Evolutionary conservation across 306 rosid species (phyloP).

Genomic region (Inga oerstediana): DNA sequence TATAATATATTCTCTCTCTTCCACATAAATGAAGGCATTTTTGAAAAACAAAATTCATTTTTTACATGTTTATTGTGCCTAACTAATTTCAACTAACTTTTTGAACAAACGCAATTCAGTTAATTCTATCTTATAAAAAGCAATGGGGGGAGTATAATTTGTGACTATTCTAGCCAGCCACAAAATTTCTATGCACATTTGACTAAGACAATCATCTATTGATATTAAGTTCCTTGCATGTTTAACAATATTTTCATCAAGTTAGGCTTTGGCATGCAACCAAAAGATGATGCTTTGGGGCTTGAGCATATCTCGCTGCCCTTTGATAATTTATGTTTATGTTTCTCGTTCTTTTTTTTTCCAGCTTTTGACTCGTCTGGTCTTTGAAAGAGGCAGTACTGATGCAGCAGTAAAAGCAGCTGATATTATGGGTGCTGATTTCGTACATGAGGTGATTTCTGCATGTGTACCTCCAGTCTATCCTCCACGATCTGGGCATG

Average conservation of each 20-base stretch:
- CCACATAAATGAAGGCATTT: too few relatives aligned
- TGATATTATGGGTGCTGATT: conserved; percentile 94
- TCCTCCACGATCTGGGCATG: conserved; percentile 94
- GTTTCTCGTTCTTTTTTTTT: conserved; percentile 34
- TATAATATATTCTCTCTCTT: too few relatives aligned
- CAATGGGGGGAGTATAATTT: neutral
- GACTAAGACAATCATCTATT: neutral
- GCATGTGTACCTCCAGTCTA: conserved; percentile 97
- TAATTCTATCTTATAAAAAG: too few relatives aligned
- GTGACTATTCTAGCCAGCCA: conserved; percentile 12
- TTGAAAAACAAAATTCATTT: too few relatives aligned
- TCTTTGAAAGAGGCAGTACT: conserved; percentile 94
- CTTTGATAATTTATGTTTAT: conserved; percentile 11
- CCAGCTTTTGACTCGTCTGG: conserved; percentile 94
- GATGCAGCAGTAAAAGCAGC: conserved; percentile 97
- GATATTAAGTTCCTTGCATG: conserved; percentile 7
- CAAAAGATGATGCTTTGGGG: conserved; percentile 22
- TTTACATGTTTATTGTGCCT: too few relatives aligned
- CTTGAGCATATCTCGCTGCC: conserved; percentile 24
- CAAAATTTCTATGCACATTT: neutral
- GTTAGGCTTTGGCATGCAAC: conserved; percentile 10
- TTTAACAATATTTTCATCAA: neutral
- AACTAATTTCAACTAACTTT: too few relatives aligned
- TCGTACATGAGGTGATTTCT: conserved; percentile 95
- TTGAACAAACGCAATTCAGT: too few relatives aligned